Evolutionary conservation across 352 stramenopile species (phyloP).

Genomic region (Phytopythium boreale): DNA sequence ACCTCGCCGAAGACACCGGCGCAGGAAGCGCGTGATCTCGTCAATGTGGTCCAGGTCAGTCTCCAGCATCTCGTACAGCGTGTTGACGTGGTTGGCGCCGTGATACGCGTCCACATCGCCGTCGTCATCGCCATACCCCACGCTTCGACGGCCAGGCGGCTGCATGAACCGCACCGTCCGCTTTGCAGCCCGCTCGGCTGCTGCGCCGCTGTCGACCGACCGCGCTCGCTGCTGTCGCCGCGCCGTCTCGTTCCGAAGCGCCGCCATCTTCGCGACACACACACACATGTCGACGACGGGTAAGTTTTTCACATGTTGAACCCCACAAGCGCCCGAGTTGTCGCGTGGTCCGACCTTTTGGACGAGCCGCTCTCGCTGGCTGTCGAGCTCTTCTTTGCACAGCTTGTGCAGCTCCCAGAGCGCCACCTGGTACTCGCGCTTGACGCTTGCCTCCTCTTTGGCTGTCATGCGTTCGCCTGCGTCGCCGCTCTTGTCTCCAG

Average conservation of each 20-base stretch:
- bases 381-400: slow-evolving; percentile 50
- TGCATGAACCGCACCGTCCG: slow-evolving; percentile 3
- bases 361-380: slow-evolving; percentile 42
- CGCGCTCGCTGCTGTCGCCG: slow-evolving; percentile 16
- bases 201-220: neutral
- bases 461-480: neutral
- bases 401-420: slow-evolving; percentile 64
- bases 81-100: slow-evolving; percentile 12
- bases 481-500: neutral
- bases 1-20: slow-evolving; percentile 44
- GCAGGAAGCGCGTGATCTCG: slow-evolving; percentile 39
- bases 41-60: slow-evolving; percentile 56
- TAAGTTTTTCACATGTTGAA: neutral
- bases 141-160: neutral
- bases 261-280: slow-evolving; percentile 15
- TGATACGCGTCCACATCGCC: neutral
- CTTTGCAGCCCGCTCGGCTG: neutral
- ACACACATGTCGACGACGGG: neutral
- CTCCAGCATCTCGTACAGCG: slow-evolving; percentile 50
- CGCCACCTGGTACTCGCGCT: slow-evolving; percentile 30
- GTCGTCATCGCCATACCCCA: neutral
- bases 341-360: slow-evolving; percentile 12
- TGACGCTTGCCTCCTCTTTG: neutral
- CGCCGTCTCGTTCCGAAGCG: slow-evolving; percentile 19
- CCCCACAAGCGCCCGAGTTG: neutral